phyloP scores from a whole-genome alignment of 352 stramenopile genomes.

The Achlya hypogyna region DNA sequence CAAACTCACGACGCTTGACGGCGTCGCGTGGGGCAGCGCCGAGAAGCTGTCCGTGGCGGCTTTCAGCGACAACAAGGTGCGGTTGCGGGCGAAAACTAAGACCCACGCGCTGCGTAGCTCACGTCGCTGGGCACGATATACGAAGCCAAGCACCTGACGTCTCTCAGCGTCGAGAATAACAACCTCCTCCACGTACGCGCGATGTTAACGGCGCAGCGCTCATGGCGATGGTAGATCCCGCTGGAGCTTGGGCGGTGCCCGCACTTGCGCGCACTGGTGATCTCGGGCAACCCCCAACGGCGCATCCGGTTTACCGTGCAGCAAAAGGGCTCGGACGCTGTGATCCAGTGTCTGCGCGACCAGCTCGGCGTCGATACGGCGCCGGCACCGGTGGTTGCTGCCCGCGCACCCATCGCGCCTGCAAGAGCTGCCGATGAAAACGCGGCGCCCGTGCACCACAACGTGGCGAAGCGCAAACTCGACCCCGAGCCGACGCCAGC shows the following conservation, averaged over 20 bases:
- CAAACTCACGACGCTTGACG: slow-evolving; percentile 39
- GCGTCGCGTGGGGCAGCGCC: slow-evolving; percentile 52
- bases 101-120: slow-evolving; percentile 26
- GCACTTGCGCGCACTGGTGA: slow-evolving; percentile 46
- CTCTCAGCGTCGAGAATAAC: slow-evolving; percentile 78
- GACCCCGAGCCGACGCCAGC: background rate
- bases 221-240: slow-evolving; percentile 43
- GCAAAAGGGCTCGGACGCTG: slow-evolving; percentile 54
- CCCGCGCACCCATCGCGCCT: background rate
- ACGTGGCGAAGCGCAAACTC: slow-evolving; percentile 5
- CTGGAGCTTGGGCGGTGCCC: slow-evolving; percentile 44
- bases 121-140: slow-evolving; percentile 54
- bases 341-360: slow-evolving; percentile 66
- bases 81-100: background rate
- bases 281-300: slow-evolving; percentile 70
- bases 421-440: slow-evolving; percentile 19
- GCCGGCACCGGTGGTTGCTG: background rate
- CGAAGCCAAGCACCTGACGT: slow-evolving; percentile 45
- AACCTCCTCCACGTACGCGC: slow-evolving; percentile 49
- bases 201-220: background rate
- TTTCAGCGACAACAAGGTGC: slow-evolving; percentile 59
- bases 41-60: slow-evolving; percentile 49
- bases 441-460: slow-evolving; percentile 10
- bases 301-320: slow-evolving; percentile 55
- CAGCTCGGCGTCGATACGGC: slow-evolving; percentile 25